phyloP scores from a whole-genome alignment of 345 rosid species.

The Viola odorata region DNA sequence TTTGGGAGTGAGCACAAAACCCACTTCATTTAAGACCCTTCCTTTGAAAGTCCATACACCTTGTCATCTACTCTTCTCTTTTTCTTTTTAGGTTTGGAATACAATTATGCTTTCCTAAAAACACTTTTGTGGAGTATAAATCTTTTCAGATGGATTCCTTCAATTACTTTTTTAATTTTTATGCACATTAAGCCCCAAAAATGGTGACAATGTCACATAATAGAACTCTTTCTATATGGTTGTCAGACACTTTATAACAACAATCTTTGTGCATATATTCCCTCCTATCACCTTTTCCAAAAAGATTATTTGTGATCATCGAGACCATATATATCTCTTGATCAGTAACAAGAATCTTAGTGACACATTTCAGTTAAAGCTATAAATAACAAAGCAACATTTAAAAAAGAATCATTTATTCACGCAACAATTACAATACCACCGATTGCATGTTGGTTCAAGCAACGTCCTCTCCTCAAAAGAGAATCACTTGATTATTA shows the following conservation, averaged over 20 bases:
- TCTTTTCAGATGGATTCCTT: slow-evolving; percentile 42
- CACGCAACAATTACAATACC: slow-evolving; percentile 22
- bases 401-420: slow-evolving; percentile 6
- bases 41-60: slow-evolving; percentile 24
- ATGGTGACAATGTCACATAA: slow-evolving; percentile 27
- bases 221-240: slow-evolving; percentile 29
- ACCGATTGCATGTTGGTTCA: slow-evolving; percentile 21
- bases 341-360: slow-evolving; percentile 39
- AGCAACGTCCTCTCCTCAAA: slow-evolving; percentile 18
- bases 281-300: slow-evolving; percentile 40
- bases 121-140: slow-evolving; percentile 22
- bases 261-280: slow-evolving; percentile 51
- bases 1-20: slow-evolving; percentile 2
- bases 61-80: slow-evolving; percentile 24
- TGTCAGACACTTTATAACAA: slow-evolving; percentile 34
- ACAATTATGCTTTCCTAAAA: slow-evolving; percentile 22
- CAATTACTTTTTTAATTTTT: slow-evolving; percentile 20
- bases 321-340: slow-evolving; percentile 26
- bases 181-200: slow-evolving; percentile 27
- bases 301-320: slow-evolving; percentile 36
- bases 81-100: slow-evolving; percentile 14
- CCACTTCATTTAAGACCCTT: slow-evolving; percentile 8
- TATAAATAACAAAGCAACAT: slow-evolving; percentile 3
- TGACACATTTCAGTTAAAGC: slow-evolving; percentile 26
- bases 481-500: slow-evolving; percentile 13